Conservation (phyloP, 2,329 filamentous ascomycete genomes). For the Beauveria rudraprayagi region DNA sequence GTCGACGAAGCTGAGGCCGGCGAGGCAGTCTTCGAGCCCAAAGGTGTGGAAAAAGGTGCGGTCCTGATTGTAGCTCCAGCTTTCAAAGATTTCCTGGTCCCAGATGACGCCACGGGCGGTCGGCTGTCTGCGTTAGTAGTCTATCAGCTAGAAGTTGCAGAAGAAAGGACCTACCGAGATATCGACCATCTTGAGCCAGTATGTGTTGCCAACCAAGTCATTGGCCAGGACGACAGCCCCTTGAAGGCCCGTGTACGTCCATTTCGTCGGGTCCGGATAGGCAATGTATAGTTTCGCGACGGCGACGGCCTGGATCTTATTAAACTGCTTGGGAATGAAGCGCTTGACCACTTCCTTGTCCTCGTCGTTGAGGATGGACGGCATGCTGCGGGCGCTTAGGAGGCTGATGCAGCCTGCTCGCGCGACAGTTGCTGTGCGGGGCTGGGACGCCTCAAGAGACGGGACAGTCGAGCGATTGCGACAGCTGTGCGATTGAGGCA, state of each 20-base stretch:
- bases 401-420: background rate
- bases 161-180: conserved; percentile 57
- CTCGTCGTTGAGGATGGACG: conserved; percentile 72
- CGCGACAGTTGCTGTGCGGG: conserved; percentile 6
- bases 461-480: background rate
- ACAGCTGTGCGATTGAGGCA: background rate
- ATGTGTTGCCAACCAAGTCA: conserved; percentile 89
- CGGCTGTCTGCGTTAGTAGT: conserved; percentile 40
- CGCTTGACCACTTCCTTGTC: conserved; percentile 97
- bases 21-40: conserved; percentile 86
- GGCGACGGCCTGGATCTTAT: conserved; percentile 95
- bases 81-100: conserved; percentile 97
- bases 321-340: conserved; percentile 83
- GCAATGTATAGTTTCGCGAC: conserved; percentile 91
- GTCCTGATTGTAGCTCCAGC: conserved; percentile 92
- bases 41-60: conserved; percentile 97
- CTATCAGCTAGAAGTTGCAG: background rate
- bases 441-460: background rate
- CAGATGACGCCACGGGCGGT: conserved; percentile 79
- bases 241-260: conserved; percentile 90
- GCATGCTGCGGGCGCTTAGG: conserved; percentile 34
- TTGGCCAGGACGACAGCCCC: conserved; percentile 87
- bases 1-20: conserved; percentile 84
- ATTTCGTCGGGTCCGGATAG: conserved; percentile 76
- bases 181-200: conserved; percentile 96